Base-by-base conservation (phyloP, 129 eudicot species). In the Flaveria robusta region DNA sequence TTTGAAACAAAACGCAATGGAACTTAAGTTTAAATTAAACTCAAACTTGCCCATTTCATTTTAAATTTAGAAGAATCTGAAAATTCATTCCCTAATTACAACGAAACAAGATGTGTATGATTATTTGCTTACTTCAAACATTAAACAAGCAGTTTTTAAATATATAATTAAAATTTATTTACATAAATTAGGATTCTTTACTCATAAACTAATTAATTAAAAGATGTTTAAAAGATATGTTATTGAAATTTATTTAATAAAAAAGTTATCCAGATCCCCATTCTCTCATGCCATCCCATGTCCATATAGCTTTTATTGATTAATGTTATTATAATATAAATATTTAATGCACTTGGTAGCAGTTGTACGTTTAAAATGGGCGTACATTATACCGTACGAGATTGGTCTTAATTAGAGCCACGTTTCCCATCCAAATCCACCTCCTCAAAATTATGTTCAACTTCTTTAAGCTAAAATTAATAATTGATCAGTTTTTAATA, bases 341-440 rank as follows among this genome's bases (percentile, higher is more conserved):
- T 69, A 69, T 58, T 70, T 59, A 26, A 70, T 60, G 50, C 31
- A 62, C 49, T 74, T 63, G 78, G 74, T 63, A 60, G 74, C 27
- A 27, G 74, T 24, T 79, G 78, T 72, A 64, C 78, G 62, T 72
- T 79, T 72, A 79, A 64, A 22, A 68, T 43, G 58, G 62, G 78
- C 50, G 83, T 79, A 79, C 83, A 79, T 72, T 79, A 51, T 65
- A 65, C 79, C 83, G 83, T 79, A 79, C 83, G 72, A 72, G 83
- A 79, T 79, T 79, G 83, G 83, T 79, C 68, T 64, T 79, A 79
- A 72, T 65, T 79, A 65, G 72, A 72, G 74, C 83, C 83, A 79
- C 79, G 83, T 79, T 72, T 77, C 51, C 71, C 66, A 34, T 34
- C 39, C 8, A 34, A 74, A 72, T 79, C 74, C 50, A 79, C 52